These are phyloP conservation scores for Ascochyta viciae-villosae DNA, from an alignment of 2,329 filamentous ascomycete species.

Conservation along the genomic window DNA sequence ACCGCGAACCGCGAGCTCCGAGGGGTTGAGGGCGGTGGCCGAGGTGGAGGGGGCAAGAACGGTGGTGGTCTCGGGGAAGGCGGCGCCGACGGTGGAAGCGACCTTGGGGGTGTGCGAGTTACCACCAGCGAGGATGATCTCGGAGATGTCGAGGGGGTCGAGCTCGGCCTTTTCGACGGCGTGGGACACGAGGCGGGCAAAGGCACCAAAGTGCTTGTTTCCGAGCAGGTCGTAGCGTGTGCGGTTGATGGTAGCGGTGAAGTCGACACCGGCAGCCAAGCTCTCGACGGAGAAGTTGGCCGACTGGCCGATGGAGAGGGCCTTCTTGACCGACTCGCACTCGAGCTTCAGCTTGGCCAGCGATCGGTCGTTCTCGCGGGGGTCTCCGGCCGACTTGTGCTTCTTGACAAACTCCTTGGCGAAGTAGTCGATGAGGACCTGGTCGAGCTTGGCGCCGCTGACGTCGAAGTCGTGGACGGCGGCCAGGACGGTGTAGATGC, in stretches of 20 bases:
- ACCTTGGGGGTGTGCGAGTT: conserved; percentile 94
- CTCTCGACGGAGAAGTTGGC: conserved; percentile 93
- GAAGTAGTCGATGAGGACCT: conserved; percentile 93
- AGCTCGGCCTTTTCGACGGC: conserved; percentile 91
- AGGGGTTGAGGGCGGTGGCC: conserved; percentile 84
- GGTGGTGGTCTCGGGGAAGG: conserved; percentile 81
- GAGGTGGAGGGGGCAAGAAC: conserved; percentile 85
- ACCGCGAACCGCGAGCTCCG: conserved; percentile 85
- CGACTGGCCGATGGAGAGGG: conserved; percentile 85
- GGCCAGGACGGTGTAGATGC: conserved; percentile 94
- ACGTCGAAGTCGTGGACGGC: conserved; percentile 96
- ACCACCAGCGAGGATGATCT: conserved; percentile 92
- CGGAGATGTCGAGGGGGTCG: conserved; percentile 90
- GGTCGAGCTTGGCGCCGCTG: conserved; percentile 83
- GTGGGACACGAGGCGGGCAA: conserved; percentile 83
- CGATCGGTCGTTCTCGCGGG: conserved; percentile 78
- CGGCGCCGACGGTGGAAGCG: conserved; percentile 75
- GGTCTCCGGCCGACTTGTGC: conserved; percentile 77
- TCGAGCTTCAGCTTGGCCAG: conserved; percentile 93
- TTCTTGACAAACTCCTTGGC: conserved; percentile 99
- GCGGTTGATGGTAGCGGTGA: conserved; percentile 89
- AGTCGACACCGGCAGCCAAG: conserved; percentile 88
- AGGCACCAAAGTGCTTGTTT: conserved; percentile 84
- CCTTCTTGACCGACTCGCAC: conserved; percentile 89
- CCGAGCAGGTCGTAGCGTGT: conserved; percentile 90